Percentiles rank a stretch among this genome's conserved stretches.
These are phyloP conservation scores for Leccinum solheimii DNA, from an alignment of 1,284 basidiomycete genomes.

Conservation along the genomic window DNA sequence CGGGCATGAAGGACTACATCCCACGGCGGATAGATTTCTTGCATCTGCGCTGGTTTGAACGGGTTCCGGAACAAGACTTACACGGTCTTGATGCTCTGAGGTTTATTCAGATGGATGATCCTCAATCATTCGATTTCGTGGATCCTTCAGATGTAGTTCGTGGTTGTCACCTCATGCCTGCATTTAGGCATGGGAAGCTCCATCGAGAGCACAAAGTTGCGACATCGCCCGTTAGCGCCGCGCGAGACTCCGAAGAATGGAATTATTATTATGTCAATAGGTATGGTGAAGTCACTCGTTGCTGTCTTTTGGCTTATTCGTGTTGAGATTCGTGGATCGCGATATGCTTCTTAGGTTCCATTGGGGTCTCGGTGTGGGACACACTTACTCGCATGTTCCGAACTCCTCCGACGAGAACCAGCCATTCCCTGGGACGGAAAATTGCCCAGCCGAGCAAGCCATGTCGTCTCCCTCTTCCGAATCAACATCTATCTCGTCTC, in stretches of 20 bases:
- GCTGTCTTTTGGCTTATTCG: not conserved
- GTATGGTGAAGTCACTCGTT: not conserved
- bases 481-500: not conserved
- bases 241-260: not conserved
- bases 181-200: not conserved
- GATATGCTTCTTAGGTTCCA: slow-evolving; percentile 10
- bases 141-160: not conserved
- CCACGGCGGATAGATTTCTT: not conserved
- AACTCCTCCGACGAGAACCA: not conserved
- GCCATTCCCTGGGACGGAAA: not conserved
- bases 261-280: not conserved
- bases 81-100: not conserved
- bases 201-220: not conserved
- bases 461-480: not conserved
- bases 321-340: slow-evolving; percentile 9
- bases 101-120: not conserved
- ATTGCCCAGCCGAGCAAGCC: not conserved
- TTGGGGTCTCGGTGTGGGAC: slow-evolving; percentile 9
- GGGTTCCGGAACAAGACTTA: not conserved
- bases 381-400: not conserved
- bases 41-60: not conserved
- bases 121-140: not conserved
- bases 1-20: not conserved
- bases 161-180: not conserved
- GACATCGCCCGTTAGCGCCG: too few relatives aligned